Base-by-base conservation (phyloP, 306 rosid species). In the Quercus dentata region DNA sequence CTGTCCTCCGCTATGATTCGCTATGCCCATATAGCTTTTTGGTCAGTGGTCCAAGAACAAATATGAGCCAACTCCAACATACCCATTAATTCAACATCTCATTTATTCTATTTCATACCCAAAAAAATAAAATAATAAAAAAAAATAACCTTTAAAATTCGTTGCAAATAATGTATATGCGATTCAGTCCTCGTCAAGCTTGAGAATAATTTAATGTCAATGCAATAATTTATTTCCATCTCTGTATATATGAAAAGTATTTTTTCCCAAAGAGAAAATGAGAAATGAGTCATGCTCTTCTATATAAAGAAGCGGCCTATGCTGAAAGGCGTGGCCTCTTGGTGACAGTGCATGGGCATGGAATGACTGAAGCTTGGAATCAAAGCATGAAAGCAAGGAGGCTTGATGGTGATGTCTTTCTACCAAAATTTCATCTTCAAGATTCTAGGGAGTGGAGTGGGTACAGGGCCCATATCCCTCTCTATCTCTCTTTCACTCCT, bases 321-420 rank as follows among this genome's bases (percentile, higher is more conserved):
- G 84, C 79, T 79, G 75, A 80, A 84, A 84, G 74, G 90, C 85
- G 58, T 82, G 91, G 86, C 79, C 82, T 76, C 69, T 41, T 78
- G 77, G 78, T 78, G 90, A 79, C 86, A 84, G 87, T 89, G 90
- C 91, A 87, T 82, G 88, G 85, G 79, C 83, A 78, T 84, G 93
- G 89, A 88, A 86, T 89, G 86, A 84, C 85, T 82, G 82, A 74
- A 79, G 81, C 90, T 84, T 87, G 78, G 85, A 91, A 86, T 83
- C 78, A 84, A 91, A 85, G 88, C 85, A 85, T 74, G 80, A 80
- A 77, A 63, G 77, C 80, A 77, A 70, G 69, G 79, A 18, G 77
- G 69, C 69, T 70, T 83, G 96, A 91, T 81, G 86, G 76, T 10
- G 89, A 91, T 81, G 76, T 81, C 61, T 91, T 89, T 91, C 89